These are phyloP conservation scores for Priceomyces fermenticarens DNA, from an alignment of 805 yeast genomes.

Conservation along the genomic window DNA sequence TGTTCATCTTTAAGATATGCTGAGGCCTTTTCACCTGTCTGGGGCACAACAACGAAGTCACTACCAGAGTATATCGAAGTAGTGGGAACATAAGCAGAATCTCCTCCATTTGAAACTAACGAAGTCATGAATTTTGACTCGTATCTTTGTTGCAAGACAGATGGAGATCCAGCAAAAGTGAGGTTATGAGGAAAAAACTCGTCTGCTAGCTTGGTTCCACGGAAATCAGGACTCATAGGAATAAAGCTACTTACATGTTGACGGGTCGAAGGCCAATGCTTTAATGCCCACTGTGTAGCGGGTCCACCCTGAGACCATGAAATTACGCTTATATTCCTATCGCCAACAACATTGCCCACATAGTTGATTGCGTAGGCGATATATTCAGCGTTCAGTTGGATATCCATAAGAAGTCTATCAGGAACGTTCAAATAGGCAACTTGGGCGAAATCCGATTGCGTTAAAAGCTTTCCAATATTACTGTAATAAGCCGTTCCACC, in stretches of 20 bases:
- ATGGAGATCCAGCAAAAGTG: conserved; percentile 17
- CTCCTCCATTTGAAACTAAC: conserved; percentile 2
- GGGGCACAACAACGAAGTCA: conserved; percentile 4
- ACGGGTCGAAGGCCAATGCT: conserved; percentile 3
- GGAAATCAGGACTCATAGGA: conserved; percentile 20
- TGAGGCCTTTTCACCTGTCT: conserved; percentile 2
- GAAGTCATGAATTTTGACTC: conserved; percentile 1
- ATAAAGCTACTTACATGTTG: conserved; percentile 1
- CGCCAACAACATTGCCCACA: not conserved
- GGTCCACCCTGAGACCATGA: too few species aligned
- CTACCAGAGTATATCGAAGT: conserved; percentile 4
- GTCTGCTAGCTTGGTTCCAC: conserved; percentile 50
- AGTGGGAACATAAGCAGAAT: conserved; percentile 5
- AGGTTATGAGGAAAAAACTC: conserved; percentile 19
- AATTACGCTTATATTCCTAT: too few species aligned
- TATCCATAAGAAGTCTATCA: not conserved
- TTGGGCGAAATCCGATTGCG: conserved; percentile 1
- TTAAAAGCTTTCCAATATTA: not conserved
- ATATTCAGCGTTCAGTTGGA: conserved; percentile 2
- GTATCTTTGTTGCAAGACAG: conserved; percentile 1
- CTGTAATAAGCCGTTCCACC: conserved; percentile 2
- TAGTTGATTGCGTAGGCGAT: conserved; percentile 4
- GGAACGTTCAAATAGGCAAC: conserved; percentile 1
- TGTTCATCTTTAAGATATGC: conserved; percentile 1
- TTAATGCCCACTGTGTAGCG: too few species aligned